Conservation (phyloP, 2,329 filamentous ascomycete genomes). For the Scortechinia acanthostroma region DNA sequence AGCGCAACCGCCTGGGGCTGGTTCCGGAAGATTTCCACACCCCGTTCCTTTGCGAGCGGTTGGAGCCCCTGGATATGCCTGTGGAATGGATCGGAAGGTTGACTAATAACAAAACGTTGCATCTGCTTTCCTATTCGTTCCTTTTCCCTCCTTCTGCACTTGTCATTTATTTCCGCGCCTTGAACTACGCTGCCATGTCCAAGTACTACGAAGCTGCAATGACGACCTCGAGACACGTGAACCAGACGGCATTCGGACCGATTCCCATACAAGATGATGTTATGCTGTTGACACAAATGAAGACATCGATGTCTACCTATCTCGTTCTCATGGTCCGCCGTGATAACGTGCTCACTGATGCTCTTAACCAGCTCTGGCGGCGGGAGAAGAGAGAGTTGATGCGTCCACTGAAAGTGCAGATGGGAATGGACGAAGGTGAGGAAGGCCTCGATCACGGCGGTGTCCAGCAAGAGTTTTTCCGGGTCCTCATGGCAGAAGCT, state of each 20-base stretch:
- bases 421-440: conserved; percentile 59
- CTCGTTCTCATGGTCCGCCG: conserved; percentile 42
- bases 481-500: conserved; percentile 53
- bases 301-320: conserved; percentile 40
- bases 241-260: conserved; percentile 9
- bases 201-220: conserved; percentile 43
- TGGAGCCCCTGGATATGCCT: conserved; percentile 50
- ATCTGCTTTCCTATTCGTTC: conserved; percentile 56
- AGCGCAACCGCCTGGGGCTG: neutral
- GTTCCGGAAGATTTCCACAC: conserved; percentile 33
- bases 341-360: conserved; percentile 43
- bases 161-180: conserved; percentile 56
- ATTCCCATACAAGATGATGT: conserved; percentile 21
- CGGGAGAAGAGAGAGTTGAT: conserved; percentile 55
- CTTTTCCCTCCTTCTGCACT: conserved; percentile 50
- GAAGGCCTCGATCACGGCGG: conserved; percentile 66
- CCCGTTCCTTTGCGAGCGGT: conserved; percentile 42
- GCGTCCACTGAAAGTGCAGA: conserved; percentile 59
- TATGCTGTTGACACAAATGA: conserved; percentile 31
- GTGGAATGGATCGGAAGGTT: conserved; percentile 39
- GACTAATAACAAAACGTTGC: conserved; percentile 39
- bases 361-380: conserved; percentile 61
- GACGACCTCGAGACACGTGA: conserved; percentile 5
- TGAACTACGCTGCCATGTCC: conserved; percentile 60
- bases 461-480: conserved; percentile 70